phyloP scores from a whole-genome alignment of 192 early-diverging fungal genomes.

The Gigaspora rosea region DNA sequence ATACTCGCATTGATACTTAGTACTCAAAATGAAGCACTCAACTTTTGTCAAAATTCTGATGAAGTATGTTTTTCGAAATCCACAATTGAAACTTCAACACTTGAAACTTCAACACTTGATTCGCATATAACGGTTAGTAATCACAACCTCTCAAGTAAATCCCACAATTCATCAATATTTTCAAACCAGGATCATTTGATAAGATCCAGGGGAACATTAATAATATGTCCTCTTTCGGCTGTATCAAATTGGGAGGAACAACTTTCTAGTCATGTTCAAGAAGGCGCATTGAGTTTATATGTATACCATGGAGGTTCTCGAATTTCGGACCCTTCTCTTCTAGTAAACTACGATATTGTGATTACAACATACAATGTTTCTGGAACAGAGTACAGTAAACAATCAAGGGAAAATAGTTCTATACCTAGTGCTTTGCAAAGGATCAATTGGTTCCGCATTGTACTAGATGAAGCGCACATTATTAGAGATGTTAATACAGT shows the following conservation, averaged over 20 bases:
- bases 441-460: constrained; percentile 82
- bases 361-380: constrained; percentile 56
- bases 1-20: constrained; percentile 54
- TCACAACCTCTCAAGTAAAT: neutral
- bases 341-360: constrained; percentile 47
- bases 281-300: constrained; percentile 44
- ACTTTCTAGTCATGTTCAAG: constrained; percentile 40
- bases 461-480: constrained; percentile 93
- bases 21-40: constrained; percentile 41
- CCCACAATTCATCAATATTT: too few species aligned
- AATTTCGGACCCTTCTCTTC: constrained; percentile 32
- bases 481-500: constrained; percentile 82
- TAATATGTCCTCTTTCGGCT: constrained; percentile 55
- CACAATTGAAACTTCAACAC: neutral
- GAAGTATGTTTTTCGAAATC: neutral
- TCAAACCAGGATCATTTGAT: neutral
- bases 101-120: constrained; percentile 31
- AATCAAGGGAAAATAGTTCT: constrained; percentile 34
- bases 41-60: constrained; percentile 12
- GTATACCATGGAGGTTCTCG: constrained; percentile 55
- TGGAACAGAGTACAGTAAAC: constrained; percentile 47
- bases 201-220: constrained; percentile 53
- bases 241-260: constrained; percentile 59
- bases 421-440: constrained; percentile 50
- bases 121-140: constrained; percentile 17